Evolutionary conservation across 768 basidiomycete genomes (phyloP), one percentile per base, ranked within the genome.

Genomic region (Pisolithus albus): DNA sequence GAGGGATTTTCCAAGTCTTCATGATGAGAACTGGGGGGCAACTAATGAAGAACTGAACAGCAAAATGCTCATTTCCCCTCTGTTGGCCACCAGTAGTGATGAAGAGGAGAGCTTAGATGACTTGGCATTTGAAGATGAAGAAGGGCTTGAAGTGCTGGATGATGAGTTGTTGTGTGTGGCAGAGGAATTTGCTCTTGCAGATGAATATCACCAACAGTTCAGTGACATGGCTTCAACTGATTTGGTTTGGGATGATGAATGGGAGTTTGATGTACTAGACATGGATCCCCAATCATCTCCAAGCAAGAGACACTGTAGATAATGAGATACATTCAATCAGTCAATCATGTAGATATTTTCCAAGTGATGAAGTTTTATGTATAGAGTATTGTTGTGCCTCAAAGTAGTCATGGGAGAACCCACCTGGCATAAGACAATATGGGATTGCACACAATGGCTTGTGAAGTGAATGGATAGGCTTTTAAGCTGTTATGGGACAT

Each of bases 141-240:
- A n/a, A 15, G 36, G 30, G 0, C 28, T 8, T 28, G 18, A 21
- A 18, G 3, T 23, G 11, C 19, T 42, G 8, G 52, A 53, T 23
- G 34, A 50, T 44, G 52, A 53, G 24, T 28, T 53, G 16, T 18
- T 53, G 23, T 48, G 44, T 28, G 49, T 37, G 19, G 49, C 49
- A n/a, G 52, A 53, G 23, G 52, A 53, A 11, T 51, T 53, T 50
- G 48, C 52, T 24, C 18, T 53, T 19, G 43, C 13, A 15, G 52
- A 53, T 28, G 34, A 53, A 36, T 53, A 53, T 26, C 36, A 38
- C 16, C 34, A 37, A 21, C 47, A 48, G 34, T 7, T 38, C 16
- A 16, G 18, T 8, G 18, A 23, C 21, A 36, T 21, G 16, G 0
- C 19, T 8, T 34, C 6, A 6, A 36, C 9, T 39, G 34, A 23